Evolutionary conservation across 1,284 basidiomycete genomes (phyloP).

Genomic region (Pseudozyma sp.): DNA sequence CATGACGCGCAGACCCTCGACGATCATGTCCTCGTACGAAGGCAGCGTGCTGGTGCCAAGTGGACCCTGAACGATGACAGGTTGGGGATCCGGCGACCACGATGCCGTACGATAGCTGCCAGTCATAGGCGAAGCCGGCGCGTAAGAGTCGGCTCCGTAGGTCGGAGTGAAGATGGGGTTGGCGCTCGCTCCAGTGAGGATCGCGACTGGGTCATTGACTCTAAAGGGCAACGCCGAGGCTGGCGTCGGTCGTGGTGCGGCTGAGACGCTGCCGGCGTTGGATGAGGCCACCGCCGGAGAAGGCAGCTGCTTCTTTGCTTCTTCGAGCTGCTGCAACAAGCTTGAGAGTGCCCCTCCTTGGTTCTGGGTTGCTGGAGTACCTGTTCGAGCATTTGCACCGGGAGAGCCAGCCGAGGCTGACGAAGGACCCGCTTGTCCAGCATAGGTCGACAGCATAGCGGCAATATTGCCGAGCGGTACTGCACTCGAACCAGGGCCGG

Average conservation of each 20-base stretch:
- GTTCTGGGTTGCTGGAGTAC: conserved; percentile 11
- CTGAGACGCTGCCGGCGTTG: neutral
- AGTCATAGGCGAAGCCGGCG: conserved; percentile 1
- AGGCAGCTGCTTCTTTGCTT: conserved; percentile 33
- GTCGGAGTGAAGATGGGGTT: conserved; percentile 37
- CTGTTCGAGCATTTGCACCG: conserved; percentile 3
- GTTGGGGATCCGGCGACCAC: conserved; percentile 41
- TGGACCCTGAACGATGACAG: conserved; percentile 49
- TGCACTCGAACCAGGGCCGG: neutral
- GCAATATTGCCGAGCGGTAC: conserved; percentile 45
- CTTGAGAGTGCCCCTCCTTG: conserved; percentile 26
- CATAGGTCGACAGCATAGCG: conserved; percentile 39
- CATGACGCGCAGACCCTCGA: conserved; percentile 58
- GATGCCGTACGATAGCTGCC: conserved; percentile 8
- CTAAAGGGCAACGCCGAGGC: neutral
- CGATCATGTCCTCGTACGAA: conserved; percentile 65
- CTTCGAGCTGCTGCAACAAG: conserved; percentile 42
- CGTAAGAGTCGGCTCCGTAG: conserved; percentile 10
- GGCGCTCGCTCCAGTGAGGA: conserved; percentile 48
- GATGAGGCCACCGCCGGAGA: conserved; percentile 12
- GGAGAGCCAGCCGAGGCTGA: conserved; percentile 5
- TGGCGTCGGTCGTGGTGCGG: conserved; percentile 5
- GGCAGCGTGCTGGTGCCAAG: conserved; percentile 56
- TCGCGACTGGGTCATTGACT: conserved; percentile 35
- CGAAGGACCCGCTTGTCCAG: conserved; percentile 6